Percentiles rank a stretch among this genome's conserved stretches.
Conservation (phyloP, 805 yeast species). For the Saturnispora quitensis region DNA sequence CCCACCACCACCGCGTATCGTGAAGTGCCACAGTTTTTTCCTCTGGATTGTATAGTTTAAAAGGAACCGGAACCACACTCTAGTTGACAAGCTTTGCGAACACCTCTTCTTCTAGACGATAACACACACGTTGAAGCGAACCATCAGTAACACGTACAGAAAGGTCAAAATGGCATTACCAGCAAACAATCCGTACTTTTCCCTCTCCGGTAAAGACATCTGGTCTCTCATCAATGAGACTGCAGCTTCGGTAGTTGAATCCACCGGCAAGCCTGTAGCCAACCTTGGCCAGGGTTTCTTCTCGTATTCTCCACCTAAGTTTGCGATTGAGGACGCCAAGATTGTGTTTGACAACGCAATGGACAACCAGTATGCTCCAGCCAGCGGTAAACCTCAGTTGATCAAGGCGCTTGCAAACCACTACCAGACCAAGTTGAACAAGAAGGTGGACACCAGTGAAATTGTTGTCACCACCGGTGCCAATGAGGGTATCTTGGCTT, state of each 20-base stretch:
- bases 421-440: slow-evolving; percentile 59
- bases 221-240: slow-evolving; percentile 95
- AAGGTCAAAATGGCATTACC: slow-evolving; percentile 19
- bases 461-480: slow-evolving; percentile 92
- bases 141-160: not conserved
- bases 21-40: not conserved
- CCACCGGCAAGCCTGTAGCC: slow-evolving; percentile 65
- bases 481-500: slow-evolving; percentile 85
- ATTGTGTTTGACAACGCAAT: slow-evolving; percentile 64
- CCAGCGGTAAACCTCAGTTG: slow-evolving; percentile 76
- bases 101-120: not conserved
- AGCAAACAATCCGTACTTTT: slow-evolving; percentile 57
- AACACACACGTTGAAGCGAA: slow-evolving; percentile 1
- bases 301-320: slow-evolving; percentile 92
- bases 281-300: slow-evolving; percentile 97
- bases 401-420: slow-evolving; percentile 59
- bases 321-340: slow-evolving; percentile 76
- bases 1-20: not conserved
- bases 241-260: slow-evolving; percentile 71
- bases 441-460: slow-evolving; percentile 47
- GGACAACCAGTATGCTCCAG: slow-evolving; percentile 87
- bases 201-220: slow-evolving; percentile 72
- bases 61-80: not conserved
- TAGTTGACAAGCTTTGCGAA: not conserved
- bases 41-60: not conserved